Base-by-base conservation (phyloP, 2,329 filamentous ascomycete species). In the Didymella arachidicola region DNA sequence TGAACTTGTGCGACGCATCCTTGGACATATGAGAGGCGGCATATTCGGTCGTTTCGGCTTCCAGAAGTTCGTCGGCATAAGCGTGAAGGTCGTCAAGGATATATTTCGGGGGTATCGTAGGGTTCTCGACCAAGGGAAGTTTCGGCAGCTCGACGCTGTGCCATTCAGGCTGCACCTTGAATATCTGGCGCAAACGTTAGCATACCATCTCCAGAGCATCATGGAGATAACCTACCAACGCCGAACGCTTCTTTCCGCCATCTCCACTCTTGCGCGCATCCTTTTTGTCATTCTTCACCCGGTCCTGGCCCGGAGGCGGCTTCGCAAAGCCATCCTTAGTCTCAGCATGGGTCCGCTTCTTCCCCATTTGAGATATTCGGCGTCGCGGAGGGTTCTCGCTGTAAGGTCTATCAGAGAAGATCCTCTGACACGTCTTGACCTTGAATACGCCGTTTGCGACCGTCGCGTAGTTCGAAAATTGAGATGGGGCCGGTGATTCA, bases 1-100 rank as follows among this genome's bases (percentile, higher is more conserved):
- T 89, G 82, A 99, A 99, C 76, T 93, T 96, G 78, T 96, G 91
- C 39, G 93, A 94, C 2, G 94, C 95, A 26, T 92, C 92, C 49
- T 91, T 87, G 7, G 91, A 87, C 55, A 90, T 81, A 66, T 92
- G 83, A 39, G 84, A 89, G 26, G 87, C 86, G 54, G 84, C 84
- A 79, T 97, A 99, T 45, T 86, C 82, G 39, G 86, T 83, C 61
- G 90, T 90, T 73, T 99, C 95, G 26, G 87, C 83, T 53, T 96
- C 88, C 19, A 98, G 81, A 7, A 98, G 82, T 10, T 84, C 82
- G 61, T 87, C 86, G 3, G 92, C 93, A 75, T 96, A 87, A 14
- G 87, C 79, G 70, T 92, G 80, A n/a, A 89, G 74, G 45, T 83
- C 83, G 43, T 87, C 82, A 58, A 88, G 76, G 19, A 86, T 72